Conservation (phyloP, 306 rosid species). For the Vigna reflexopilosa region DNA sequence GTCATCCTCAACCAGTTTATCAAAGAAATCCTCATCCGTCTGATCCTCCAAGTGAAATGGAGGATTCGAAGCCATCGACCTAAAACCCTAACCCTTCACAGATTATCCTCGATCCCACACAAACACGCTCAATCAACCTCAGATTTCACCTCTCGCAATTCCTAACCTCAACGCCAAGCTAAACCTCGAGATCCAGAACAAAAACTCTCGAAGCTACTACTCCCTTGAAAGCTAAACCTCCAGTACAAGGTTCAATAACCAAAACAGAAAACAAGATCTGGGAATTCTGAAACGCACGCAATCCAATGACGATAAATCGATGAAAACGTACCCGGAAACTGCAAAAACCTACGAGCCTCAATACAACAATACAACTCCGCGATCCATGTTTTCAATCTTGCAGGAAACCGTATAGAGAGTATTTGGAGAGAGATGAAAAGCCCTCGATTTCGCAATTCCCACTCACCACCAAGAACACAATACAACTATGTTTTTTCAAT, state of each 20-base stretch:
- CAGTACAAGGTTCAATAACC: conserved; percentile 38
- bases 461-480: conserved; percentile 57
- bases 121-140: conserved; percentile 23
- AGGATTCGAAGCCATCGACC: conserved; percentile 83
- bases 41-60: conserved; percentile 88
- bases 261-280: conserved; percentile 58
- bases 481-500: conserved; percentile 36
- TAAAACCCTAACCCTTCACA: conserved; percentile 53
- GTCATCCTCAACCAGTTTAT: conserved; percentile 86
- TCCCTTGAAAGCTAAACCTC: conserved; percentile 42
- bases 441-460: conserved; percentile 60
- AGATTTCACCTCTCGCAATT: conserved; percentile 30
- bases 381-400: conserved; percentile 54
- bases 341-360: conserved; percentile 25
- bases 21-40: conserved; percentile 90
- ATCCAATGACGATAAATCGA: conserved; percentile 44
- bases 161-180: conserved; percentile 52
- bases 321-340: conserved; percentile 36
- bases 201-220: conserved; percentile 34
- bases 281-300: conserved; percentile 45
- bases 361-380: conserved; percentile 45
- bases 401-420: conserved; percentile 34
- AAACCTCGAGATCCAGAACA: conserved; percentile 60
- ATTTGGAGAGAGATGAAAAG: conserved; percentile 43
- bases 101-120: conserved; percentile 41